These are phyloP conservation scores for Austroboletus niveus DNA, from an alignment of 1,284 basidiomycete genomes.

Conservation along the genomic window DNA sequence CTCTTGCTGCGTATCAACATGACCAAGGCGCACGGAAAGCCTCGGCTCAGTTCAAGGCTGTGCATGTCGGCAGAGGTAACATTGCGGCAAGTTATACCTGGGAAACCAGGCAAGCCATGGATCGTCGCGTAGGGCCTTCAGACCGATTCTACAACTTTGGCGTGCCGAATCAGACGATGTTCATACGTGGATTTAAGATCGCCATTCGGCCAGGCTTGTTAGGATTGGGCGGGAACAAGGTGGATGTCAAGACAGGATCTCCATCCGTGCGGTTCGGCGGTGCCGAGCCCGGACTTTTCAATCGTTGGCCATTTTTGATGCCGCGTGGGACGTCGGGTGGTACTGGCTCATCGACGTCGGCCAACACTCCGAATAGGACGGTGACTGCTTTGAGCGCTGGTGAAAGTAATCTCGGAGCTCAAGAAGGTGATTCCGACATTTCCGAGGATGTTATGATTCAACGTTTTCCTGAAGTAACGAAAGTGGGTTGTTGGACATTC, in stretches of 20 bases:
- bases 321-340: no score
- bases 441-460: background rate
- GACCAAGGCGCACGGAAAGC: background rate
- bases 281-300: no score
- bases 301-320: no score
- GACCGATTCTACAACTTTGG: background rate
- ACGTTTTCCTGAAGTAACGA: background rate
- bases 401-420: background rate
- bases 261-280: no score
- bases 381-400: background rate
- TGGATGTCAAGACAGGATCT: no score
- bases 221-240: no score
- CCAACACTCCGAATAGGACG: no score
- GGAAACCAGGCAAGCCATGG: background rate
- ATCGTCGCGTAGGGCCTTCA: slow-evolving; percentile 1
- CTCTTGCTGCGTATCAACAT: background rate
- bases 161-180: slow-evolving; percentile 20
- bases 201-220: slow-evolving; percentile 1
- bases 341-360: no score
- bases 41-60: slow-evolving; percentile 19
- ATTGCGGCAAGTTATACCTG: background rate
- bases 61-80: slow-evolving; percentile 11
- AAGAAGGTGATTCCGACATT: no score
- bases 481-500: background rate
- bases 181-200: slow-evolving; percentile 30